Evolutionary conservation across 805 yeast species (phyloP).

Genomic region (Debaryomyces prosopidis): DNA sequence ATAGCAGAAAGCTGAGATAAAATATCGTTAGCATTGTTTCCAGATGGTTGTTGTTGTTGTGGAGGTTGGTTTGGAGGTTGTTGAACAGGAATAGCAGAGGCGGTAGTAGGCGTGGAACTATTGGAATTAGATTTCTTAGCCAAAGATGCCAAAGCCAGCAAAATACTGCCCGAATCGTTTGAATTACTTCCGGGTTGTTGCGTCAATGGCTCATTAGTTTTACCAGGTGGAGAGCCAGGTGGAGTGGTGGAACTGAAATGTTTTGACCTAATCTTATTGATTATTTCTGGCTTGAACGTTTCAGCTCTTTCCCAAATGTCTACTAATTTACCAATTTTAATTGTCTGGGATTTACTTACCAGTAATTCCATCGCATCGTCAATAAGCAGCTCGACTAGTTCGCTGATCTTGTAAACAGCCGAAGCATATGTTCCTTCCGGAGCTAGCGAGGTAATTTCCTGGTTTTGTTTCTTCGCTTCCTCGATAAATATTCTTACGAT

Average conservation of each 20-base stretch:
- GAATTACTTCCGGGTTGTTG: constrained; percentile 22
- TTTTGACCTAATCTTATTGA: constrained; percentile 57
- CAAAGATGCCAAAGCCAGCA: constrained; percentile 69
- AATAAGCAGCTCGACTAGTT: constrained; percentile 61
- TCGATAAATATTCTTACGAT: constrained; percentile 84
- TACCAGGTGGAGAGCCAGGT: constrained; percentile 56
- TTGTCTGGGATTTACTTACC: constrained; percentile 53
- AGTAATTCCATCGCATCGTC: constrained; percentile 61
- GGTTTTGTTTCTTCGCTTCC: constrained; percentile 59
- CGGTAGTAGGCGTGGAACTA: constrained; percentile 28
- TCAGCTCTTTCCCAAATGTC: constrained; percentile 91
- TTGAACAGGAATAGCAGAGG: constrained; percentile 23
- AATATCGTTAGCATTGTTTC: constrained; percentile 36
- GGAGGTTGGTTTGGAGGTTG: neutral
- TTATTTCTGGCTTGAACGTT: constrained; percentile 62
- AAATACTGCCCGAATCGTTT: constrained; percentile 58
- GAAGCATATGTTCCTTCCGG: constrained; percentile 73
- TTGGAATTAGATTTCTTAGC: constrained; percentile 44
- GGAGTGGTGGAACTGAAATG: constrained; percentile 70
- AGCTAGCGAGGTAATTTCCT: constrained; percentile 48
- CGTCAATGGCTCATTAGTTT: constrained; percentile 22
- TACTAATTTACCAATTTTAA: constrained; percentile 77
- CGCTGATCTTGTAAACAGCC: constrained; percentile 66
- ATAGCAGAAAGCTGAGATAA: constrained; percentile 46
- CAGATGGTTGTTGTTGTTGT: constrained; percentile 9